phyloP scores from a whole-genome alignment of 208 protist genomes.

The Naegleria fowleri region DNA sequence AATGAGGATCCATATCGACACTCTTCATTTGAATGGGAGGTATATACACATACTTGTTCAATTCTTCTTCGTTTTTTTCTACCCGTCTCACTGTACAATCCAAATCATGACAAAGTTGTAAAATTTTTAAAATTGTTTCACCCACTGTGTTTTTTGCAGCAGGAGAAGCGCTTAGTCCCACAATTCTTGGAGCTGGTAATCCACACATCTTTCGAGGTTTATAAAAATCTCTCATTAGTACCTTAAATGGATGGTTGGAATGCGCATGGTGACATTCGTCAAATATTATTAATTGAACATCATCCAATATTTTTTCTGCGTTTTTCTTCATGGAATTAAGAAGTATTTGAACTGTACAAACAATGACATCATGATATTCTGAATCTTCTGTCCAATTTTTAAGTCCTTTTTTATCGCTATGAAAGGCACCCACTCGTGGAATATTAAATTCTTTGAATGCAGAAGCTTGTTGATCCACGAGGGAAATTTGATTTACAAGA shows the following conservation, averaged over 20 bases:
- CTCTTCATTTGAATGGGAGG: not conserved
- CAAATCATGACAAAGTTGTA: not conserved
- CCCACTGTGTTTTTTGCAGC: not conserved
- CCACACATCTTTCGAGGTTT: not conserved
- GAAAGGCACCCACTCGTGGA: not conserved
- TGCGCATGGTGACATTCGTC: conserved; percentile 24
- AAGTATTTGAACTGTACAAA: not conserved
- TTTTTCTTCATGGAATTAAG: not conserved
- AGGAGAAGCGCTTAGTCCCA: conserved; percentile 2
- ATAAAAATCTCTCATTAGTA: conserved; percentile 9
- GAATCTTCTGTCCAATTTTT: not conserved
- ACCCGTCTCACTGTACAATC: not conserved
- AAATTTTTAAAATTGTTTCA: not conserved
- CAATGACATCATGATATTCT: not conserved
- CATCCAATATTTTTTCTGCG: not conserved
- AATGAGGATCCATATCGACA: not conserved
- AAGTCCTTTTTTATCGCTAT: not conserved
- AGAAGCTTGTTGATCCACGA: not conserved
- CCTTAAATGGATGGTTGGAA: not conserved
- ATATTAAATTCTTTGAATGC: not conserved
- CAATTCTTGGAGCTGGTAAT: not conserved
- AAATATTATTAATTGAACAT: conserved; percentile 8
- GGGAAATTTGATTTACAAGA: not conserved
- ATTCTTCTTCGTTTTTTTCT: conserved; percentile 2
- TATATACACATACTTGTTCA: not conserved